These are phyloP conservation scores for Apiotrichum sp. DNA, from an alignment of 1,284 basidiomycete genomes.

Conservation along the genomic window DNA sequence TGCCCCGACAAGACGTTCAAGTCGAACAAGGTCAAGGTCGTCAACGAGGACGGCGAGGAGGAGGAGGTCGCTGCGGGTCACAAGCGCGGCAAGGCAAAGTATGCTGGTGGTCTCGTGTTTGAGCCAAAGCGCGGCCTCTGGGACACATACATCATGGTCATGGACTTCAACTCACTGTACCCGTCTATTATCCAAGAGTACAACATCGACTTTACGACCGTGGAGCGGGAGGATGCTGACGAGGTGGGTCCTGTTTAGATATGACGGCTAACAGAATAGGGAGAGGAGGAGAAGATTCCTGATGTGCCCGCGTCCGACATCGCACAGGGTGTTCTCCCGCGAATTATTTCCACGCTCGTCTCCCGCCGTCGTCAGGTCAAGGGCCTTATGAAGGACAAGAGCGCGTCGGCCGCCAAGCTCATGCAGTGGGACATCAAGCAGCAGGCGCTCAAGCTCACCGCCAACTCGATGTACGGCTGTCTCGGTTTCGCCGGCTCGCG, in stretches of 20 bases:
- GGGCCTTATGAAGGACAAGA: conserved; percentile 86
- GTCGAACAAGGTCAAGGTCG: conserved; percentile 50
- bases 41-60: conserved; percentile 49
- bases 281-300: conserved; percentile 75
- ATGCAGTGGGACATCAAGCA: conserved; percentile 97
- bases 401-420: conserved; percentile 65
- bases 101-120: conserved; percentile 96
- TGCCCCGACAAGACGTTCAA: conserved; percentile 89
- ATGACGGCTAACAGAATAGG: conserved; percentile 8
- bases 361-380: conserved; percentile 86
- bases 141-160: conserved; percentile 96
- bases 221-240: conserved; percentile 64
- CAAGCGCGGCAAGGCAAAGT: conserved; percentile 84
- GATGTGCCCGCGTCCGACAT: conserved; percentile 72
- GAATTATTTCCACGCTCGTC: conserved; percentile 92
- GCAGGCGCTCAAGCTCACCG: conserved; percentile 93
- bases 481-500: conserved; percentile 95
- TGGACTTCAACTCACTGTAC: conserved; percentile 99
- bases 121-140: conserved; percentile 93
- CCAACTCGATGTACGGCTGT: conserved; percentile 99
- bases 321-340: conserved; percentile 81
- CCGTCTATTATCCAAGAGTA: conserved; percentile 99
- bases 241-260: conserved; percentile 45
- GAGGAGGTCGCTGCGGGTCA: conserved; percentile 56
- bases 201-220: conserved; percentile 98